Evolutionary conservation across 2,329 filamentous ascomycete genomes (phyloP).

Genomic region (Xylaria sp.): DNA sequence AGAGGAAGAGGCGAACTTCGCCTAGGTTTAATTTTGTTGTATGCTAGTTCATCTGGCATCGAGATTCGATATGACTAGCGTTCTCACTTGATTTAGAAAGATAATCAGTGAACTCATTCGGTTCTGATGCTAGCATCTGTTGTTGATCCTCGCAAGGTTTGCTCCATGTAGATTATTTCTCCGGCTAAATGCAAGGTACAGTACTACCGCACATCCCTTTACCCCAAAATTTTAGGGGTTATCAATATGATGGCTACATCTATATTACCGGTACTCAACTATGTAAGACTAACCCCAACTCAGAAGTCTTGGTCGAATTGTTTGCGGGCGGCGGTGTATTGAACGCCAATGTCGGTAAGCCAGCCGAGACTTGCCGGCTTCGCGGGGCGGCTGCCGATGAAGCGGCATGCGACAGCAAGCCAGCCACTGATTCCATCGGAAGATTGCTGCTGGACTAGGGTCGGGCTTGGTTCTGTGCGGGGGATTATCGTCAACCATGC

Average conservation of each 20-base stretch:
- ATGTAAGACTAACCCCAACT: not conserved
- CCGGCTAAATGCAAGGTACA: not conserved
- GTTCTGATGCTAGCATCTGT: not conserved
- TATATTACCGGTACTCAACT: too few species aligned
- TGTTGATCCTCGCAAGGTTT: not conserved
- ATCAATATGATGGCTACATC: too few species aligned
- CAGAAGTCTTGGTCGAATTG: not conserved
- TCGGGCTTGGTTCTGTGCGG: not conserved
- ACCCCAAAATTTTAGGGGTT: not conserved
- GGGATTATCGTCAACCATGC: not conserved
- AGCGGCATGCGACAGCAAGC: not conserved
- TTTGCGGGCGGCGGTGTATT: not conserved
- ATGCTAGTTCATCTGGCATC: too few species aligned
- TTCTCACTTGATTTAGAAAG: too few species aligned
- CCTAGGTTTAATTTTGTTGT: too few species aligned
- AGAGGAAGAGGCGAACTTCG: not conserved
- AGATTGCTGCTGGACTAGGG: too few species aligned
- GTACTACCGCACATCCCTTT: not conserved
- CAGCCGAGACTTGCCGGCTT: constrained; percentile 14
- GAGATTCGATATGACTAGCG: too few species aligned
- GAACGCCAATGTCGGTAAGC: constrained; percentile 5
- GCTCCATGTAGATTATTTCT: not conserved
- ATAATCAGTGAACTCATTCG: not conserved
- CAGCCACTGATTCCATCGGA: not conserved
- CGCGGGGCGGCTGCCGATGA: constrained; percentile 28